Conservation (phyloP, 1,284 basidiomycete species). For the Schizophyllum commune region DNA sequence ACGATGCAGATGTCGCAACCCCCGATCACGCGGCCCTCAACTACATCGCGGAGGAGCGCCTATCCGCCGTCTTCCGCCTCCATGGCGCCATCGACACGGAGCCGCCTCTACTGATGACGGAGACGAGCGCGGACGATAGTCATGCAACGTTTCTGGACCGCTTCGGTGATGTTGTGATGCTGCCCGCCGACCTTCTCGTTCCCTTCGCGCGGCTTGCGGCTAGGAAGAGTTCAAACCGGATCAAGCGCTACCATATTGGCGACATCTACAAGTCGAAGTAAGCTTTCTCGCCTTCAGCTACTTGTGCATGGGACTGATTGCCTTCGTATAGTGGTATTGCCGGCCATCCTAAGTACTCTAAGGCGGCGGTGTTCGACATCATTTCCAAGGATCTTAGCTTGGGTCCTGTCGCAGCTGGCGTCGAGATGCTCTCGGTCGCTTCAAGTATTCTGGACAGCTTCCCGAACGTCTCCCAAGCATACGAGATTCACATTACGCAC, state of each 20-base stretch:
- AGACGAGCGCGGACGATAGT: slow-evolving; percentile 45
- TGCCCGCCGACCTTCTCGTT: slow-evolving; percentile 73
- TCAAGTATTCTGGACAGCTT: slow-evolving; percentile 62
- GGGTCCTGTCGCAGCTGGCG: slow-evolving; percentile 57
- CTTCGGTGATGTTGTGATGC: slow-evolving; percentile 73
- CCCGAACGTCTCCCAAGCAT: slow-evolving; percentile 55
- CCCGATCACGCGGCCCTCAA: slow-evolving; percentile 72
- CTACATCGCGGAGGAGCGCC: slow-evolving; percentile 69
- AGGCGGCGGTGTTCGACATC: slow-evolving; percentile 74
- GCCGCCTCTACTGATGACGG: slow-evolving; percentile 71
- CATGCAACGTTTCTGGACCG: slow-evolving; percentile 76
- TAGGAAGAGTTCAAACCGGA: slow-evolving; percentile 62
- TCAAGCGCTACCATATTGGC: slow-evolving; percentile 86
- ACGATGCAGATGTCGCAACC: slow-evolving; percentile 65
- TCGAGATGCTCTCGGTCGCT: slow-evolving; percentile 62
- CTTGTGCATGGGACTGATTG: background rate
- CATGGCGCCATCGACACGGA: slow-evolving; percentile 88
- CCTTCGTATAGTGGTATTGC: slow-evolving; percentile 39
- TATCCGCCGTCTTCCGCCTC: slow-evolving; percentile 73
- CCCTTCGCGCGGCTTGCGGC: slow-evolving; percentile 86
- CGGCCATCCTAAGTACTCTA: slow-evolving; percentile 64
- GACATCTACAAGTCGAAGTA: slow-evolving; percentile 65
- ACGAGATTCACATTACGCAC: slow-evolving; percentile 71
- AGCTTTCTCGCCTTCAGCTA: slow-evolving; percentile 12
- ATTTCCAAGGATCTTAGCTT: slow-evolving; percentile 61